Percentiles rank a stretch among this genome's conserved stretches.
phyloP scores from a whole-genome alignment of 345 rosid species.

The Boechera retrofracta region DNA sequence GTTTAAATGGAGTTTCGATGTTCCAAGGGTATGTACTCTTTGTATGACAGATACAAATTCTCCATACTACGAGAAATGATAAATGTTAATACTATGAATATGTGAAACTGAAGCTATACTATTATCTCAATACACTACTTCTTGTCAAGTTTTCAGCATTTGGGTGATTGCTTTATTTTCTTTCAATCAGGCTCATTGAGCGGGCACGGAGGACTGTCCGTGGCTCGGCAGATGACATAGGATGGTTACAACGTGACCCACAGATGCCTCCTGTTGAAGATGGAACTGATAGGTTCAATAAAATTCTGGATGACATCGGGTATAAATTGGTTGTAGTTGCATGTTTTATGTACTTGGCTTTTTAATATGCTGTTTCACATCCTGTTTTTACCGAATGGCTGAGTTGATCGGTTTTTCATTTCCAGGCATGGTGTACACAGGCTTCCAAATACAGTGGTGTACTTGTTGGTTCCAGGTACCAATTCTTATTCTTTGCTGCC shows the following conservation, averaged over 20 bases:
- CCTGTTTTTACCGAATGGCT: constrained; percentile 41
- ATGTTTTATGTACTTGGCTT: constrained; percentile 24
- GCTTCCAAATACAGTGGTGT: constrained; percentile 80
- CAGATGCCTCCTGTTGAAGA: constrained; percentile 89
- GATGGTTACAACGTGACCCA: constrained; percentile 79
- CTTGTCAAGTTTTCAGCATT: constrained; percentile 13
- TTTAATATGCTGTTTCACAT: constrained; percentile 19
- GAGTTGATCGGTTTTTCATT: constrained; percentile 41
- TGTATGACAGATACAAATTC: constrained; percentile 28
- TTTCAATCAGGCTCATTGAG: constrained; percentile 71
- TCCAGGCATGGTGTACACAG: constrained; percentile 94
- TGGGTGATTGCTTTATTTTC: constrained; percentile 7
- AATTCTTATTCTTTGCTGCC: constrained; percentile 32
- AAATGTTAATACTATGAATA: constrained; percentile 10
- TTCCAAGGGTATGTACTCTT: constrained; percentile 73
- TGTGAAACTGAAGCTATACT: constrained; percentile 10
- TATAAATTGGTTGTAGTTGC: constrained; percentile 43
- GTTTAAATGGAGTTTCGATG: constrained; percentile 63
- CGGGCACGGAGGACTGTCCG: constrained; percentile 89
- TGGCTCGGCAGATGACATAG: constrained; percentile 96
- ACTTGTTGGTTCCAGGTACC: constrained; percentile 92
- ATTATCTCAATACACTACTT: constrained; percentile 5
- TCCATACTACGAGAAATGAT: constrained; percentile 17
- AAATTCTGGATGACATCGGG: constrained; percentile 85
- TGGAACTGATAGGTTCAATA: constrained; percentile 78